Base-by-base conservation (phyloP, 23 red algal genomes). In the Cyanidioschyzon merolae region DNA sequence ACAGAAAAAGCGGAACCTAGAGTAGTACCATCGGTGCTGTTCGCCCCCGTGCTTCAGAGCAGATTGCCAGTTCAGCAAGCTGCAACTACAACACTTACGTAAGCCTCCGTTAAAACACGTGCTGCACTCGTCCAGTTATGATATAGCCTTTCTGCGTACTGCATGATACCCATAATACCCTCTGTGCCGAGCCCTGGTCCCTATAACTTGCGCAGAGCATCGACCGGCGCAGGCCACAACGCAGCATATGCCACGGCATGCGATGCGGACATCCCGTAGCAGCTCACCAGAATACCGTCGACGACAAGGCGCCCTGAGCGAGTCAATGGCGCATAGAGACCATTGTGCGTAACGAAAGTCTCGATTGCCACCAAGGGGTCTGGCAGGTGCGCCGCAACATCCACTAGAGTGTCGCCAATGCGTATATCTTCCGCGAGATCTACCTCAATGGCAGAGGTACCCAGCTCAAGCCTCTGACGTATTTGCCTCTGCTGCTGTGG, bases 271-370 rank as follows among this genome's bases (percentile, higher is more conserved):
- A 38, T 40, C 38, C 58, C 78, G 68, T 81, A 81, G 38, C 78
- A 81, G 21, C 45, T 59, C 54, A 67, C 59, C 59, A 37, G 2
- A n/a, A 81, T 0, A 34, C 78, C 78, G 68, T 81, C 41, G 17
- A 81, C 78, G 41, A 81, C 37, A 3, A 81, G 51, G 39, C 45
- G 54, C 7, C 78, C 78, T 21, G 78, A 34, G 0, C 59, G 58
- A 3, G 78, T 81, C 1, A 81, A 50, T 3, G 78, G 78, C 34
- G 78, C 45, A 40, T 81, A 81, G 12, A 57, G 45, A 31, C 45
- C 78, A 67, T 81, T 35, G 0, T 35, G 63, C 12, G 45, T 54
- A 7, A 15, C 12, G 45, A 21, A 7, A 21, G 12, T 54, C 45
- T 54, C 45, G 7, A 54, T 54, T 15, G 45, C 7, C 45, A 54